These are phyloP conservation scores for Beauveria sp. DNA, from an alignment of 2,329 filamentous ascomycete genomes.

Conservation along the genomic window DNA sequence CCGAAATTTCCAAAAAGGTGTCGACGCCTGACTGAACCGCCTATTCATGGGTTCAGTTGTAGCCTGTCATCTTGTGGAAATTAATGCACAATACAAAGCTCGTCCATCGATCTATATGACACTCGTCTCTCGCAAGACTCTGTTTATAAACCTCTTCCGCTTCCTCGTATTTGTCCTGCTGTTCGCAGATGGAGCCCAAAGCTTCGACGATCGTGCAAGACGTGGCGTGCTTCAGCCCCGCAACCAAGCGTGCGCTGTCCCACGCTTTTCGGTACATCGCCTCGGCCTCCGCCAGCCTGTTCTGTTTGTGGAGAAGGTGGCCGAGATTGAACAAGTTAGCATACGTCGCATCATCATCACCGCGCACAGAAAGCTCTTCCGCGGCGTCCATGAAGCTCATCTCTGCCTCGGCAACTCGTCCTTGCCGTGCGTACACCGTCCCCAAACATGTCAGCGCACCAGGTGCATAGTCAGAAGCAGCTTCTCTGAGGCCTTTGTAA, in stretches of 20 bases:
- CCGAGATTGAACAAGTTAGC: background rate
- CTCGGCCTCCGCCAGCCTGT: background rate
- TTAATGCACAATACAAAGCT: slow-evolving; percentile 12
- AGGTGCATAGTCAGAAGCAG: background rate
- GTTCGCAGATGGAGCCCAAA: background rate
- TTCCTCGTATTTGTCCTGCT: background rate
- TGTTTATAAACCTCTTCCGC: background rate
- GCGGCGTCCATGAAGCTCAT: background rate
- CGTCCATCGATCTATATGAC: slow-evolving; percentile 14
- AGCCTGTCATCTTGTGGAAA: background rate
- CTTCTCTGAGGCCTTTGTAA: background rate
- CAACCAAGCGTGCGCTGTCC: background rate
- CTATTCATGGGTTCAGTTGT: background rate
- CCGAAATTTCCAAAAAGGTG: too few species aligned
- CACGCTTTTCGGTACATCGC: background rate
- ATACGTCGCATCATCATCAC: background rate
- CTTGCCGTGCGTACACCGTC: background rate
- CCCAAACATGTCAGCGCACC: background rate
- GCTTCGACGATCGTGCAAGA: background rate
- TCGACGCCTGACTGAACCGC: too few species aligned
- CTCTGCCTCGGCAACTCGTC: background rate
- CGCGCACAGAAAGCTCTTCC: background rate
- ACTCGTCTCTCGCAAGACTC: background rate
- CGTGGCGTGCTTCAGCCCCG: background rate
- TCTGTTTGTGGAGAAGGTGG: background rate